Base-by-base conservation (phyloP, 306 rosid species). In the Acacia acuminata region DNA sequence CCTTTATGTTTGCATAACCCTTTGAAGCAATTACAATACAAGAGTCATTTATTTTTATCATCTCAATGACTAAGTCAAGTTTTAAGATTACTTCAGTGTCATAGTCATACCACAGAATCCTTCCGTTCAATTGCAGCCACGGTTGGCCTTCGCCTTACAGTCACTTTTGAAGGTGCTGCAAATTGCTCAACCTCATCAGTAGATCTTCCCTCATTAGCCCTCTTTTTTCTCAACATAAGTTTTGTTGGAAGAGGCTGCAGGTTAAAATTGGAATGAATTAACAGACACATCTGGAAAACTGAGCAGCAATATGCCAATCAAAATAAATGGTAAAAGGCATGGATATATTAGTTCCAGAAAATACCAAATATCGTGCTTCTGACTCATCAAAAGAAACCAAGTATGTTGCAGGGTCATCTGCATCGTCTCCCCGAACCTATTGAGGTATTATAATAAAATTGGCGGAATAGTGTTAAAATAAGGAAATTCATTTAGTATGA, bases 191-290 rank as follows among this genome's bases (percentile, higher is more conserved):
- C 81, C 80, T 96, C 98, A 13, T 96, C 99, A 16, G 71, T 85
- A 15, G 94, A 86, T 89, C 96, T 90, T 77, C 94, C 99, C 83
- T 96, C 99, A 83, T 80, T 91, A 36, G 99, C 89, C 88, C 97
- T 92, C 92, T 96, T 96, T 81, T 96, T 94, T 77, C 98, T 92
- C 82, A 92, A 84, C 77, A 91, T 88, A 75, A 96, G 94, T 86
- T 94, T 96, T 25, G 94, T 91, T 24, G 99, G 97, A 86, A 96
- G 99, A 44, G 99, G 97, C 99, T 96, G 96, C 80, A 75, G 43
- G 81, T 73, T 66, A 82, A 85, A 75, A 48, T 60, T 53, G 83
- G 65, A 16, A 72, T 56, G 70, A 79, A 56, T 85, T 60, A 82
- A 75, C 67, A 71, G 70, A 76, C 13, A 25, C 17, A 61, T 55